phyloP scores from a whole-genome alignment of 148 eudicot species.

The Heliosperma pusillum region DNA sequence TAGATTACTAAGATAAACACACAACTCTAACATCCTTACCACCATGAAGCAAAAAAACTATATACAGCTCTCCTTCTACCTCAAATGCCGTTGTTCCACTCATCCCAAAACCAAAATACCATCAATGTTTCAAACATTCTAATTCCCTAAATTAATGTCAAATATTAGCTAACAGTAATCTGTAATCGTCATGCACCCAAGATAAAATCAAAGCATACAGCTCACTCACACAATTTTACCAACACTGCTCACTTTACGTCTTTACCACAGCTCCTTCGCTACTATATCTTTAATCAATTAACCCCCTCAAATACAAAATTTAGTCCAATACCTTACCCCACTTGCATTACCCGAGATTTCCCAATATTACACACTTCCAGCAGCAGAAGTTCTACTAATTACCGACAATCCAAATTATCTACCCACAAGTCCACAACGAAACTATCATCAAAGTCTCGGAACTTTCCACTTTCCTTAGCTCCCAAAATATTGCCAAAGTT shows the following conservation, averaged over 20 bases:
- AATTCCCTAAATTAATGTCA: too few species aligned
- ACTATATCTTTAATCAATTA: not conserved
- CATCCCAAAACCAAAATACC: not conserved
- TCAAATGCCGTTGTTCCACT: not conserved
- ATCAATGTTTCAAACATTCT: not conserved
- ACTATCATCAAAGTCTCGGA: not conserved
- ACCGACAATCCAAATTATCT: not conserved
- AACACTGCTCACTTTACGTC: not conserved
- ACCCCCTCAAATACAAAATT: not conserved
- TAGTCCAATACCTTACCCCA: not conserved
- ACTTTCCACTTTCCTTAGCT: not conserved
- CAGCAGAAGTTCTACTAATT: constrained; percentile 3
- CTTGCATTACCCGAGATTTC: not conserved
- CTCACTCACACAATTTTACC: not conserved
- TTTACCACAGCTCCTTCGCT: not conserved
- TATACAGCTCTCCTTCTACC: not conserved
- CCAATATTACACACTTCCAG: not conserved
- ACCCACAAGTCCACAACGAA: too few species aligned
- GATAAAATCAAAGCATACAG: not conserved
- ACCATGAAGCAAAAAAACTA: not conserved
- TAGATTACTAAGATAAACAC: not conserved
- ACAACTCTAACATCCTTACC: not conserved
- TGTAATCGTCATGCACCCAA: too few species aligned
- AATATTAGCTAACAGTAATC: too few species aligned
- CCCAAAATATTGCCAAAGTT: not conserved